A percentile compares a stretch with the other conserved stretches of the same genome.
Evolutionary conservation across 495 filamentous ascomycete species (phyloP).

Genomic region (Antarctomyces pellizariae): DNA sequence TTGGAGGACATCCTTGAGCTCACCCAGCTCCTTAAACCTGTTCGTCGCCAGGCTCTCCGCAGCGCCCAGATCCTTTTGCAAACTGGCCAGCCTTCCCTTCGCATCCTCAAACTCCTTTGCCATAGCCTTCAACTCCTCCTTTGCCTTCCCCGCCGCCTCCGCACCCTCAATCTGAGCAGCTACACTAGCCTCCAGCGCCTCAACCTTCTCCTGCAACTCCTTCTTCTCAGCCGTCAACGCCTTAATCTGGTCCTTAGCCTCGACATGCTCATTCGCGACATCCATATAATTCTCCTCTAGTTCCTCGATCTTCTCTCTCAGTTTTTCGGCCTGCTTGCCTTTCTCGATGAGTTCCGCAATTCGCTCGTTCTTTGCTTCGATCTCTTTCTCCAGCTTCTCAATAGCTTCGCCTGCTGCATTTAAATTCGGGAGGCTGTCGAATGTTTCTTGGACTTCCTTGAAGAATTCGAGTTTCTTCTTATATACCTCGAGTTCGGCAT

Average conservation of each 20-base stretch:
- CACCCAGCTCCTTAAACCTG: slow-evolving; percentile 70
- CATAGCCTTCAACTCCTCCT: slow-evolving; percentile 33
- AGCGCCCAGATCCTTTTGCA: slow-evolving; percentile 70
- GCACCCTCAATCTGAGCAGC: slow-evolving; percentile 17
- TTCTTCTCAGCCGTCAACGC: slow-evolving; percentile 34
- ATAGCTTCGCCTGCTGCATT: slow-evolving; percentile 16
- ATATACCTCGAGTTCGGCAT: too few relatives aligned
- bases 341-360: slow-evolving; percentile 43
- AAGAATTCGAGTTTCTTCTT: too few relatives aligned
- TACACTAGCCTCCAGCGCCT: slow-evolving; percentile 38
- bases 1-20: slow-evolving; percentile 51
- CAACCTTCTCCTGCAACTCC: slow-evolving; percentile 35
- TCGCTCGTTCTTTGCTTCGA: slow-evolving; percentile 45
- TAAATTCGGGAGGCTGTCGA: slow-evolving; percentile 5
- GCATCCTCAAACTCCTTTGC: slow-evolving; percentile 52
- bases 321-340: slow-evolving; percentile 50
- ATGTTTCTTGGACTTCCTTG: too few relatives aligned
- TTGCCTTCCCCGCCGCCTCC: slow-evolving; percentile 23
- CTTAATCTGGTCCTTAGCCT: slow-evolving; percentile 60
- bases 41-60: slow-evolving; percentile 65
- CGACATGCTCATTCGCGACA: slow-evolving; percentile 59
- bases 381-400: slow-evolving; percentile 29
- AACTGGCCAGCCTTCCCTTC: slow-evolving; percentile 37
- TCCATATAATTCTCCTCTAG: slow-evolving; percentile 54
- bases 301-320: slow-evolving; percentile 69